phyloP scores from a whole-genome alignment of 2,329 filamentous ascomycete genomes.

The Thielaviopsis populi region DNA sequence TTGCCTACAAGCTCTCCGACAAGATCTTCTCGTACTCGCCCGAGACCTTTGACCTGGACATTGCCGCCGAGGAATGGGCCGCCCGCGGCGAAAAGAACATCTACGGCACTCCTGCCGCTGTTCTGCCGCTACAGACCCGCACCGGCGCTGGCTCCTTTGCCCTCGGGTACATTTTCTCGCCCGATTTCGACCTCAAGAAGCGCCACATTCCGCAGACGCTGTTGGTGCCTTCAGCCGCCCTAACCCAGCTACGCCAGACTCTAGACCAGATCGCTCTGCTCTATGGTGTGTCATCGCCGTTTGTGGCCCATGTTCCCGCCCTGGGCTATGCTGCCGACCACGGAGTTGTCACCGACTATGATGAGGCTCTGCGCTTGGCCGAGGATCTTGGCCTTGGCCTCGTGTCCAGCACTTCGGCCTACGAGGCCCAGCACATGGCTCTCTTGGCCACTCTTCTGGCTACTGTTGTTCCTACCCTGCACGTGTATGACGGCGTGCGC shows the following conservation, averaged over 20 bases:
- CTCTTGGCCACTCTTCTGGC: conserved; percentile 74
- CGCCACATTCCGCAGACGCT: conserved; percentile 83
- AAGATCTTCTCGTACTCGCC: conserved; percentile 96
- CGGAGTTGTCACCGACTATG: conserved; percentile 77
- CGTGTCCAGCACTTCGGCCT: conserved; percentile 69
- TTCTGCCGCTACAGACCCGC: conserved; percentile 72
- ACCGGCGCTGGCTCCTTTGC: conserved; percentile 81
- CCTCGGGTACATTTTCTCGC: conserved; percentile 93
- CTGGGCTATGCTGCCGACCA: conserved; percentile 60
- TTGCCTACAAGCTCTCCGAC: conserved; percentile 87
- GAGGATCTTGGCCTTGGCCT: conserved; percentile 85
- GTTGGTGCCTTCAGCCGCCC: conserved; percentile 67
- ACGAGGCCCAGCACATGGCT: conserved; percentile 91
- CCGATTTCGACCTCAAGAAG: conserved; percentile 86
- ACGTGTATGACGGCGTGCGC: conserved; percentile 76
- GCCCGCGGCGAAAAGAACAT: conserved; percentile 57
- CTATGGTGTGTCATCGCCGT: conserved; percentile 81
- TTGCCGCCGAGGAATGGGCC: conserved; percentile 67
- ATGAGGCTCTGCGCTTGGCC: conserved; percentile 59
- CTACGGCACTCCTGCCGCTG: conserved; percentile 62
- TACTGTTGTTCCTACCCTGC: conserved; percentile 63
- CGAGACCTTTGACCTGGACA: conserved; percentile 80
- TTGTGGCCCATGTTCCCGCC: conserved; percentile 83
- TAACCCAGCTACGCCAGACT: conserved; percentile 65
- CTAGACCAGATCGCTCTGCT: conserved; percentile 85